These are phyloP conservation scores for Termitomyces sp. DNA, from an alignment of 1,284 basidiomycete species.

Conservation along the genomic window DNA sequence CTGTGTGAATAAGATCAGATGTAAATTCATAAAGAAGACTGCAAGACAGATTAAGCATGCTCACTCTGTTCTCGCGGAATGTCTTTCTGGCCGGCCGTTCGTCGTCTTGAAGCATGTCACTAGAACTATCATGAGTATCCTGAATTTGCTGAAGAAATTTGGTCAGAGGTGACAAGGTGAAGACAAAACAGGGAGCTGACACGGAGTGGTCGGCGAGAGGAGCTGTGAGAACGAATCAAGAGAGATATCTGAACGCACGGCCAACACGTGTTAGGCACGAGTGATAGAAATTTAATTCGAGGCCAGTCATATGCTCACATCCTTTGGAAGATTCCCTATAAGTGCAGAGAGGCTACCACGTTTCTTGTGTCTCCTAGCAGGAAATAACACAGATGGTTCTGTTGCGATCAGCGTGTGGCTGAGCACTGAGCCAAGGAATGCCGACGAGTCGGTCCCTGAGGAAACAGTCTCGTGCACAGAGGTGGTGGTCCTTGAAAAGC, in stretches of 20 bases:
- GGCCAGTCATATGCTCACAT: conserved; percentile 27
- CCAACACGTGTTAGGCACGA: conserved; percentile 43
- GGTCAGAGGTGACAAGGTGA: conserved; percentile 9
- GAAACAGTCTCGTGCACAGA: conserved; percentile 3
- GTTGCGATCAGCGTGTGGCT: conserved; percentile 13
- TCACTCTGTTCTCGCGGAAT: conserved; percentile 40
- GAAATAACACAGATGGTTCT: conserved; percentile 4
- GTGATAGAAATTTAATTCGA: conserved; percentile 5
- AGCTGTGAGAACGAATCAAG: conserved; percentile 35
- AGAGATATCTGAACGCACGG: conserved; percentile 30
- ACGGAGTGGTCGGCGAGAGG: conserved; percentile 25
- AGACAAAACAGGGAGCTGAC: conserved; percentile 21
- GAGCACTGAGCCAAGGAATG: conserved; percentile 1
- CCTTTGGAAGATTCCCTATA: conserved; percentile 25
- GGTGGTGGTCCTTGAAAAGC: background rate
- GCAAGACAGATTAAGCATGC: conserved; percentile 15
- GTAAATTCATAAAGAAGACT: conserved; percentile 6
- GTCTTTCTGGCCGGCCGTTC: conserved; percentile 34
- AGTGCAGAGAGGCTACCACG: conserved; percentile 26
- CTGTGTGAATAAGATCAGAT: conserved; percentile 26
- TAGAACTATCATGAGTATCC: conserved; percentile 11
- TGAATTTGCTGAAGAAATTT: conserved; percentile 5
- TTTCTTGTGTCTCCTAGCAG: conserved; percentile 6
- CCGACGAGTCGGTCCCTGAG: background rate
- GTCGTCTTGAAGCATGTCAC: conserved; percentile 23